Percentiles rank a stretch among this genome's conserved stretches.
Conservation (phyloP, 495 filamentous ascomycete genomes). For the Achaetomiella virescens region DNA sequence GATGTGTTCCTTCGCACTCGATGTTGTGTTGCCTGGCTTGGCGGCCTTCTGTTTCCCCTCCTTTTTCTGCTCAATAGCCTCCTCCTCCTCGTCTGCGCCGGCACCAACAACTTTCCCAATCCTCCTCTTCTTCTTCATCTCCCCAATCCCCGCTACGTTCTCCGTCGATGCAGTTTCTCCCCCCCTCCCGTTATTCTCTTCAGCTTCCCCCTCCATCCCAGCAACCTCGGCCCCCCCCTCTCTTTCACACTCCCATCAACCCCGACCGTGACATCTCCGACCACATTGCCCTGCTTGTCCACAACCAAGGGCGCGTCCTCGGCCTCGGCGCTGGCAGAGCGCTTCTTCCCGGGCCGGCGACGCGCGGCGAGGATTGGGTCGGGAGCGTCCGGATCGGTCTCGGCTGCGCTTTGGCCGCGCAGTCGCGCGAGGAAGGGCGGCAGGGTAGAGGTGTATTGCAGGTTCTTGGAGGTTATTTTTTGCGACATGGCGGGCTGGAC, state of each 20-base stretch:
- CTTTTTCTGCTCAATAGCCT: constrained; percentile 15
- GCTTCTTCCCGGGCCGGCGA: constrained; percentile 32
- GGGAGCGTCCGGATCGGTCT: constrained; percentile 24
- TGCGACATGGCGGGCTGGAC: constrained; percentile 24
- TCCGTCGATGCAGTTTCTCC: constrained; percentile 10
- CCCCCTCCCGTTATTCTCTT: constrained; percentile 26
- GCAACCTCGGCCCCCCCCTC: neutral
- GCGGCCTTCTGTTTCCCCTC: constrained; percentile 5
- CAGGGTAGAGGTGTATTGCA: constrained; percentile 43
- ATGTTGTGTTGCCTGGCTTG: constrained; percentile 10
- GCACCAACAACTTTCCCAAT: constrained; percentile 42
- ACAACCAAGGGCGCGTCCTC: constrained; percentile 44
- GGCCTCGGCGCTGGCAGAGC: constrained; percentile 43
- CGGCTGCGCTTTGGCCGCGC: constrained; percentile 31
- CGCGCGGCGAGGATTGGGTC: constrained; percentile 41
- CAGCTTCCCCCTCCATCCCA: neutral
- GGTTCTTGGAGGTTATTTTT: constrained; percentile 51
- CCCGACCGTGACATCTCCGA: constrained; percentile 33
- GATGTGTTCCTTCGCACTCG: constrained; percentile 1
- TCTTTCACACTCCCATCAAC: constrained; percentile 33
- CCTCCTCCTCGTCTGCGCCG: constrained; percentile 11
- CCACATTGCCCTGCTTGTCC: constrained; percentile 40
- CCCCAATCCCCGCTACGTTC: constrained; percentile 28
- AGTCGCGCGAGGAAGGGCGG: constrained; percentile 51
- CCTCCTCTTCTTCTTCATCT: constrained; percentile 41